Conservation (phyloP, 805 yeast genomes). For the Spencermartinsiella europaea region DNA sequence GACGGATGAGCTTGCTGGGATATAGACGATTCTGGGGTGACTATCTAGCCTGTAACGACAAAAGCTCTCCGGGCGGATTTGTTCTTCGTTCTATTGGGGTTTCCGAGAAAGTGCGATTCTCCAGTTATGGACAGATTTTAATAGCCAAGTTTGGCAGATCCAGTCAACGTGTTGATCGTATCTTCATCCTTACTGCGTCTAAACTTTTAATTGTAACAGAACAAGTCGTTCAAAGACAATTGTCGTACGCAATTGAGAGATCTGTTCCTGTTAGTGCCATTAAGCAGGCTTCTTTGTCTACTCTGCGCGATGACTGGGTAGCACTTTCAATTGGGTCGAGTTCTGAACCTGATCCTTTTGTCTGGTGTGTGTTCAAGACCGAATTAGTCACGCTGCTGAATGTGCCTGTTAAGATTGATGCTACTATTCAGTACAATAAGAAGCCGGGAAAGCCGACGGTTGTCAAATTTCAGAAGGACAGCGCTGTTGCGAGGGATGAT, state of each 20-base stretch:
- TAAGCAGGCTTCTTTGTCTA: constrained; percentile 60
- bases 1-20: constrained; percentile 82
- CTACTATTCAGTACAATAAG: constrained; percentile 76
- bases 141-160: constrained; percentile 90
- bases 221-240: constrained; percentile 56
- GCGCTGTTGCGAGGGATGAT: constrained; percentile 58
- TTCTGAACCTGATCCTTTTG: constrained; percentile 66
- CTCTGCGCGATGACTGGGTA: constrained; percentile 87
- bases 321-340: constrained; percentile 55
- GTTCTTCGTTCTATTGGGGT: constrained; percentile 66
- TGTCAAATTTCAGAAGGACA: constrained; percentile 63
- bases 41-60: constrained; percentile 76
- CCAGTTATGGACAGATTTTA: constrained; percentile 74
- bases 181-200: constrained; percentile 61
- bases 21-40: constrained; percentile 92
- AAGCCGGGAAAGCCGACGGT: constrained; percentile 76
- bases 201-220: constrained; percentile 70
- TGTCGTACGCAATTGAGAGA: constrained; percentile 57
- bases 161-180: constrained; percentile 67
- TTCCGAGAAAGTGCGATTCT: constrained; percentile 63
- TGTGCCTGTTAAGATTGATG: constrained; percentile 59
- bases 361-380: constrained; percentile 82
- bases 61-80: constrained; percentile 71
- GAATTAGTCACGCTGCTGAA: constrained; percentile 73
- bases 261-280: constrained; percentile 57